Evolutionary conservation across 2,329 filamentous ascomycete species (phyloP).

Genomic region (Fusarium luffae): DNA sequence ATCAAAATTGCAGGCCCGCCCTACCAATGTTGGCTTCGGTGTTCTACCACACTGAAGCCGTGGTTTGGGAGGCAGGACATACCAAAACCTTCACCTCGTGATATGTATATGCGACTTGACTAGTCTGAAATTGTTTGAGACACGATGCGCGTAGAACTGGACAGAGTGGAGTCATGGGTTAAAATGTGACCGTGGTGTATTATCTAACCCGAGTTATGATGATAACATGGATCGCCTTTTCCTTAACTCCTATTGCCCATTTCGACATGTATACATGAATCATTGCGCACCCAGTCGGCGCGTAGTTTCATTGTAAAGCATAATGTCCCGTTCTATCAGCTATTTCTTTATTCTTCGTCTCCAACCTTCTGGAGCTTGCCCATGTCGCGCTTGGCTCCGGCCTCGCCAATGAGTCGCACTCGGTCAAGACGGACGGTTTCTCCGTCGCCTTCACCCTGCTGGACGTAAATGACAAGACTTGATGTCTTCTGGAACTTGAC

Average conservation of each 20-base stretch:
- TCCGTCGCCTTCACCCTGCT: constrained; percentile 82
- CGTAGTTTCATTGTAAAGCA: constrained; percentile 5
- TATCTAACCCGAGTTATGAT: constrained; percentile 32
- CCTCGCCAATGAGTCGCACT: constrained; percentile 84
- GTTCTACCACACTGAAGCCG: constrained; percentile 46
- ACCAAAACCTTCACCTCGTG: constrained; percentile 27
- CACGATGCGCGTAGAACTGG: neutral
- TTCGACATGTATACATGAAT: constrained; percentile 24
- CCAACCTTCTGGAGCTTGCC: constrained; percentile 96
- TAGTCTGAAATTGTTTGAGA: neutral
- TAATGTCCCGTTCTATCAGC: neutral
- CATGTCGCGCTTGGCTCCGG: constrained; percentile 90
- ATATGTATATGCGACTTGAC: neutral
- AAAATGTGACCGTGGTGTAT: constrained; percentile 32
- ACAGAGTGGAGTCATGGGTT: neutral
- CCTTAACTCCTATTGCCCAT: constrained; percentile 38
- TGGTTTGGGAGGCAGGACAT: constrained; percentile 59
- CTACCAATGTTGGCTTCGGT: constrained; percentile 58
- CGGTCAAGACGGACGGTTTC: constrained; percentile 89
- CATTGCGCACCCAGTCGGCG: neutral
- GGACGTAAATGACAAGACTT: constrained; percentile 87
- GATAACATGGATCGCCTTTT: constrained; percentile 18
- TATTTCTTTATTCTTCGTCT: constrained; percentile 68
- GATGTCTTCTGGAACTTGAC: constrained; percentile 98
- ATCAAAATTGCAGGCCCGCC: constrained; percentile 80